Evolutionary conservation across 148 eudicot genomes (phyloP), one percentile per base, ranked within the genome.

Genomic region (Fallopia convolvulus): DNA sequence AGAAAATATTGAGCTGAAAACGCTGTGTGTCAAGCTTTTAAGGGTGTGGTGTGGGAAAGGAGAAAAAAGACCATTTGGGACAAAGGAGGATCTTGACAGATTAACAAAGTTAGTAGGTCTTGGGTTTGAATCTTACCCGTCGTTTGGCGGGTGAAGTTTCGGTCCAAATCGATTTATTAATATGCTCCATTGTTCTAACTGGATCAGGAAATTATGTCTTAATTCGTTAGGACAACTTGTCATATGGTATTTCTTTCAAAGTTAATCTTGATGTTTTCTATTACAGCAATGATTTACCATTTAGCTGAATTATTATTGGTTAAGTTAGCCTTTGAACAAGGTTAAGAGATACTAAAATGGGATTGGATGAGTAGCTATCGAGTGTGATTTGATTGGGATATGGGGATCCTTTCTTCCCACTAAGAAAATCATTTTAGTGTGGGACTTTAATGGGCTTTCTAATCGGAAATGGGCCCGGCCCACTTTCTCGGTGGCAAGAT

Each of bases 401-500:
- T n/a, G 61, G 8, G 26, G 26, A 55, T 55, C 61, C 61, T n/a
- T 55, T 21, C 61, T 55, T 55, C 61, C 61, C 61, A 55, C 61
- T 55, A n/a, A 55, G 23, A 55, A 55, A 14, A 17, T 52, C 18
- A 20, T 17, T 13, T 13, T 15, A 15, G 20, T 26, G 12, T 21
- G 36, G 66, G 66, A 60, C 42, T 17, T 42, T 80, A 80, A 80
- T 86, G 79, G 86, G 75, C 78, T 80, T 83, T 76, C 80, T 77
- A 75, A 63, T 83, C 86, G 76, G 76, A 86, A 11, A 74, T 79
- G 84, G 84, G 78, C 77, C 88, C 79, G 52, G 77, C 78, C 86
- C 83, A 82, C 81, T 83, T 80, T 82, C 79, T 80, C 72, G 39
- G 66, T 36, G 74, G 36, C 68, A 61, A 56, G 77, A 68, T 42